These are phyloP conservation scores for Sporothrix schenckii DNA, from an alignment of 2,329 filamentous ascomycete species.

Conservation along the genomic window DNA sequence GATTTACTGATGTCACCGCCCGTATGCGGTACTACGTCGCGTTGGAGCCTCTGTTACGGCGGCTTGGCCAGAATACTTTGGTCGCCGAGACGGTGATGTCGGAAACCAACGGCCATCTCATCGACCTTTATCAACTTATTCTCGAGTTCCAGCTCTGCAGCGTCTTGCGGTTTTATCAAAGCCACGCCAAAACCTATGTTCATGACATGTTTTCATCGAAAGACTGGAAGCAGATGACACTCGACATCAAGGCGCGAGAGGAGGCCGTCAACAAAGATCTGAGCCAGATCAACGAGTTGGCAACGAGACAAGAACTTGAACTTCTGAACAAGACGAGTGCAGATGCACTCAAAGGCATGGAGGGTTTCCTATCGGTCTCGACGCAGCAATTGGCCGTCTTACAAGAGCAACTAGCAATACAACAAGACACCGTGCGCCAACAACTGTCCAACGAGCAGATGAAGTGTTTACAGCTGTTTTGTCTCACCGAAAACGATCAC, in stretches of 20 bases:
- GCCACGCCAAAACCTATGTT: conserved; percentile 22
- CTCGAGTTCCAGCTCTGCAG: conserved; percentile 44
- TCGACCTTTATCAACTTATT: conserved; percentile 42
- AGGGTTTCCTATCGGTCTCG: neutral
- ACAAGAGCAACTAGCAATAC: neutral
- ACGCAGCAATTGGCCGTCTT: neutral
- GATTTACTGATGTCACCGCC: conserved; percentile 43
- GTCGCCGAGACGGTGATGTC: conserved; percentile 6
- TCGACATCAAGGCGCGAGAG: conserved; percentile 30
- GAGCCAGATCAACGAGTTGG: conserved; percentile 24
- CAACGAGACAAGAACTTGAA: conserved; percentile 29
- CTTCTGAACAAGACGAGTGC: conserved; percentile 24
- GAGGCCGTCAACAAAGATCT: conserved; percentile 24
- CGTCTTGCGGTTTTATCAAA: conserved; percentile 43
- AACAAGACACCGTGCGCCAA: neutral
- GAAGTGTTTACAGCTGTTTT: neutral
- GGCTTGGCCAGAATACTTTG: conserved; percentile 30
- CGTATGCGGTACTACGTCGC: conserved; percentile 43
- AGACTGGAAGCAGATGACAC: conserved; percentile 37
- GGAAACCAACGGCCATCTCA: conserved; percentile 35
- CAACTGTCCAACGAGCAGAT: neutral
- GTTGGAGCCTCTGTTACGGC: conserved; percentile 39
- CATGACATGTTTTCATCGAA: conserved; percentile 35
- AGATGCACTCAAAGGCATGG: neutral
- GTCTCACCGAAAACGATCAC: neutral